Evolutionary conservation across 306 rosid species (phyloP).

Genomic region (Rubus idaeus): DNA sequence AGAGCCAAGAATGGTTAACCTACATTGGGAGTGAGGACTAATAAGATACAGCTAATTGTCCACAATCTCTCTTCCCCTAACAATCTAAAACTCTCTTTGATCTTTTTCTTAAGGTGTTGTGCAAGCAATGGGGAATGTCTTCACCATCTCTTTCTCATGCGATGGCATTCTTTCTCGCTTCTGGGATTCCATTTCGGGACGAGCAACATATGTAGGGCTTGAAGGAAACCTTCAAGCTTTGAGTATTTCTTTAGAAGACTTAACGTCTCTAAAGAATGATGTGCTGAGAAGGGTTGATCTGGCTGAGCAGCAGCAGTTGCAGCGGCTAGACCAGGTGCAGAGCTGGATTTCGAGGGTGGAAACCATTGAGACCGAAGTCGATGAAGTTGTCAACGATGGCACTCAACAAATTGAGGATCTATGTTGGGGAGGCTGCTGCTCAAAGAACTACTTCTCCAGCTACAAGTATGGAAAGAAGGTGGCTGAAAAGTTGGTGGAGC

Average conservation of each 20-base stretch:
- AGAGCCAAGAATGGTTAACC: no score
- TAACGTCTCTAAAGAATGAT: slow-evolving; percentile 3
- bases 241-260: slow-evolving; percentile 9
- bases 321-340: not conserved
- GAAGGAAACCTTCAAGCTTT: slow-evolving; percentile 1
- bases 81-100: no score
- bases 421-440: slow-evolving; percentile 2
- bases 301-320: not conserved
- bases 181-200: no score
- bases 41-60: no score
- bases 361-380: not conserved
- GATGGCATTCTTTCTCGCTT: no score
- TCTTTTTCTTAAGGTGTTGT: no score
- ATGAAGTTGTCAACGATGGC: no score
- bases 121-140: no score
- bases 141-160: no score
- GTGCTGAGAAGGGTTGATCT: not conserved
- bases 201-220: not conserved
- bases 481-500: not conserved
- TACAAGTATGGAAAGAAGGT: not conserved
- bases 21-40: no score
- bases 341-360: slow-evolving; percentile 6
- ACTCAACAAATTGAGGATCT: not conserved
- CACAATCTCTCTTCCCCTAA: no score
- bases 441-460: slow-evolving; percentile 7